phyloP scores from a whole-genome alignment of 305 asterid genomes.

The Andrographis paniculata region DNA sequence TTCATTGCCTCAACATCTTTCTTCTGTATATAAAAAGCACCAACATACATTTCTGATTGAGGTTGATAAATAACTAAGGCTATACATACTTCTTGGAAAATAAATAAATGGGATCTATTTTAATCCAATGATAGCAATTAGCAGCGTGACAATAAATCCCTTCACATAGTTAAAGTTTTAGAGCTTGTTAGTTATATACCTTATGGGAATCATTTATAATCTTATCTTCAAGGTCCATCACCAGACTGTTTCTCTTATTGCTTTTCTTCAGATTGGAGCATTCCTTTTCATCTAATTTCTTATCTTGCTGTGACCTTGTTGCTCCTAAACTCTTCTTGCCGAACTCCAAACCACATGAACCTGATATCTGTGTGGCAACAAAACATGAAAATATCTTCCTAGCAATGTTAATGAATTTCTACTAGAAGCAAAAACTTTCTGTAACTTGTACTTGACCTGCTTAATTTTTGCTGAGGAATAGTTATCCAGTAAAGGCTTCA shows the following conservation, averaged over 20 bases:
- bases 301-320: constrained; percentile 11
- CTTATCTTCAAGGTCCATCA: constrained; percentile 17
- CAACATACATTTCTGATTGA: neutral
- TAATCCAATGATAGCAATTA: too few species aligned
- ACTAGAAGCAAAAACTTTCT: constrained; percentile 1
- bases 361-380: constrained; percentile 6
- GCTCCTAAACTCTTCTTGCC: constrained; percentile 7
- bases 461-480: constrained; percentile 21
- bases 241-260: constrained; percentile 17
- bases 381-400: neutral
- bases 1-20: constrained; percentile 11
- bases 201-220: constrained; percentile 8
- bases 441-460: constrained; percentile 34
- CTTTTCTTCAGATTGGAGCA: constrained; percentile 11
- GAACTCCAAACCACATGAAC: constrained; percentile 9
- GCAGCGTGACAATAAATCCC: constrained; percentile 1
- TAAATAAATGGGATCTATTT: neutral
- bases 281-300: constrained; percentile 18
- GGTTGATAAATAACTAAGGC: neutral
- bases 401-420: neutral
- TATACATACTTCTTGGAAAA: neutral
- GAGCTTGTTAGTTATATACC: constrained; percentile 16
- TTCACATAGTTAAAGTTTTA: neutral
- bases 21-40: constrained; percentile 16
- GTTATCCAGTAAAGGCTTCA: constrained; percentile 29